phyloP scores from a whole-genome alignment of 768 basidiomycete genomes.

The Naematelia encephala region DNA sequence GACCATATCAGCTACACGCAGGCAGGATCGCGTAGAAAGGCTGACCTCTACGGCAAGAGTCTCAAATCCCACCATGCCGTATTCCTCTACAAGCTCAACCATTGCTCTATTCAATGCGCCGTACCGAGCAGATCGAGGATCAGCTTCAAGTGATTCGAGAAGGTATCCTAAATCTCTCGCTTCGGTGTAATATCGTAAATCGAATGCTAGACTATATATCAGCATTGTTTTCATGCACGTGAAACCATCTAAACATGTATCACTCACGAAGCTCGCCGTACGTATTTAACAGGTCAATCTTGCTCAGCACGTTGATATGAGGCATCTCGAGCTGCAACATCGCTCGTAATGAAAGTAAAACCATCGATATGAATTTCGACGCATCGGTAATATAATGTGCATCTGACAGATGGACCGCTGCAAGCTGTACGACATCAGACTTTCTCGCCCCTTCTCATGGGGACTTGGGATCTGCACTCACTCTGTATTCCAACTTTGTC shows the following conservation, averaged over 20 bases:
- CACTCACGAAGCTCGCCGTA: slow-evolving; percentile 84
- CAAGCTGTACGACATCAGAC: slow-evolving; percentile 59
- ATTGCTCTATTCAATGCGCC: slow-evolving; percentile 80
- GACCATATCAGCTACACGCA: background rate
- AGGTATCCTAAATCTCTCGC: slow-evolving; percentile 92
- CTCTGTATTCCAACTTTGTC: slow-evolving; percentile 74
- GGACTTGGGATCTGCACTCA: slow-evolving; percentile 59
- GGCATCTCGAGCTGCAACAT: slow-evolving; percentile 99
- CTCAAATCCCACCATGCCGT: slow-evolving; percentile 87
- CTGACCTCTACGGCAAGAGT: slow-evolving; percentile 90
- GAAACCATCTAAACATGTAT: background rate
- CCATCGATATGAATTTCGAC: slow-evolving; percentile 86
- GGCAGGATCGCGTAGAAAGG: slow-evolving; percentile 5
- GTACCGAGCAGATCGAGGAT: slow-evolving; percentile 64
- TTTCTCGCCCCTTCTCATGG: background rate
- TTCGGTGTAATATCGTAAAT: slow-evolving; percentile 95
- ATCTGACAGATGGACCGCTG: slow-evolving; percentile 91
- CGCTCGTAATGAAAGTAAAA: slow-evolving; percentile 84
- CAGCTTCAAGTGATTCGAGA: slow-evolving; percentile 62
- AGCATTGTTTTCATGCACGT: background rate
- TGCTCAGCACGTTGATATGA: slow-evolving; percentile 94
- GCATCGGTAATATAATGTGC: slow-evolving; percentile 96
- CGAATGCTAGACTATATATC: slow-evolving; percentile 66
- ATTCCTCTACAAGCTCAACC: slow-evolving; percentile 91
- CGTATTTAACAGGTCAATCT: slow-evolving; percentile 82